These are phyloP conservation scores for Fusarium neocosmosporiellum DNA, from an alignment of 2,329 filamentous ascomycete genomes.

Conservation along the genomic window DNA sequence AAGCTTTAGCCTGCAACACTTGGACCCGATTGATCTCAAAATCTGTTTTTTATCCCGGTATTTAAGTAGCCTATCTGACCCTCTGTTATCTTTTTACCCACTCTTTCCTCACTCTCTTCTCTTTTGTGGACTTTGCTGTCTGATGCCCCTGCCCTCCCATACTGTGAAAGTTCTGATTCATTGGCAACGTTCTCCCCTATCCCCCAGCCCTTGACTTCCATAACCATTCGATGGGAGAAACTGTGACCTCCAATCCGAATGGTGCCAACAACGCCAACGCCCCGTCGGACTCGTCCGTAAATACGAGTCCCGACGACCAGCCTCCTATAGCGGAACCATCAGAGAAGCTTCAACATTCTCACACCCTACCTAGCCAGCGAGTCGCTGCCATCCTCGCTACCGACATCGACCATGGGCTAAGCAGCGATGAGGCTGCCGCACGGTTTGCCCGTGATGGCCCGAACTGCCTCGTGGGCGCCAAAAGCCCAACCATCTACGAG, in stretches of 20 bases:
- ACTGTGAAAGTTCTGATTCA: too few species aligned
- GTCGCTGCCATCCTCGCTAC: constrained; percentile 55
- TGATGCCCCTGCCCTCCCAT: too few species aligned
- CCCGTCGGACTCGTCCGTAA: constrained; percentile 50
- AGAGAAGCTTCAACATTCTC: constrained; percentile 49
- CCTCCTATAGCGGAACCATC: constrained; percentile 54
- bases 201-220: too few species aligned
- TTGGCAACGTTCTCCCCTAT: too few species aligned
- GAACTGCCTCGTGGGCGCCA: constrained; percentile 77
- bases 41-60: too few species aligned
- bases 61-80: too few species aligned
- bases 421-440: constrained; percentile 69
- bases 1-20: too few species aligned
- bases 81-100: too few species aligned
- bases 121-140: too few species aligned
- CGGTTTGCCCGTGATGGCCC: constrained; percentile 74
- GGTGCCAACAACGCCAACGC: constrained; percentile 52
- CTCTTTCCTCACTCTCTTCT: too few species aligned
- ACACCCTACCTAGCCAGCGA: constrained; percentile 49
- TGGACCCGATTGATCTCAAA: too few species aligned
- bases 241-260: constrained; percentile 51
- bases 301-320: constrained; percentile 50
- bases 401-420: constrained; percentile 69
- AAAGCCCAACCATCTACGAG: constrained; percentile 78
- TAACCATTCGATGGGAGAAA: constrained; percentile 55